Conservation (phyloP, 306 rosid genomes). For the Quercus aquifolioides region DNA sequence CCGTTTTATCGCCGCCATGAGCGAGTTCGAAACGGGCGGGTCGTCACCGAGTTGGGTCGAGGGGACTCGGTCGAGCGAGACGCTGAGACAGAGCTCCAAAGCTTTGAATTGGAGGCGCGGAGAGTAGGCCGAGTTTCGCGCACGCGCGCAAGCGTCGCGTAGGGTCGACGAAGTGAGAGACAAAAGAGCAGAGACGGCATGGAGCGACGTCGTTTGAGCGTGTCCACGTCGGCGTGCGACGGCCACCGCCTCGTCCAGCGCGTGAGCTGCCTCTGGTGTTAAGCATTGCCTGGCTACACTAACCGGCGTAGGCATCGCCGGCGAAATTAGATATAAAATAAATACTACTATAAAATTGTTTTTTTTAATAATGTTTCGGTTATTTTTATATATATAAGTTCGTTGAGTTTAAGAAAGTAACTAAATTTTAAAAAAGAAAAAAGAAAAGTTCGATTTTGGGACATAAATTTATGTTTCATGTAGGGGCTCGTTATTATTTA, state of each 20-base stretch:
- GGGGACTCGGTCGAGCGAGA: slow-evolving; percentile 78
- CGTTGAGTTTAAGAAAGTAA: background rate
- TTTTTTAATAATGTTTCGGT: too few relatives aligned
- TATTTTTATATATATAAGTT: background rate
- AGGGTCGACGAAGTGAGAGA: slow-evolving; percentile 62
- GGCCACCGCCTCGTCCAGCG: slow-evolving; percentile 84
- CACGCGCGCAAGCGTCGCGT: slow-evolving; percentile 83
- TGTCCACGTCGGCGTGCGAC: slow-evolving; percentile 93
- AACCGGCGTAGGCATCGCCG: slow-evolving; percentile 91
- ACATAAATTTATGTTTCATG: slow-evolving; percentile 7
- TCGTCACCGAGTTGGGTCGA: slow-evolving; percentile 54
- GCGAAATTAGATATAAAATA: slow-evolving; percentile 11
- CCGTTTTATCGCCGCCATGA: slow-evolving; percentile 96
- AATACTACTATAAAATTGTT: too few relatives aligned
- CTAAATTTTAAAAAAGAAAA: background rate
- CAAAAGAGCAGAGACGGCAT: slow-evolving; percentile 79
- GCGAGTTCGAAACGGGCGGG: slow-evolving; percentile 93
- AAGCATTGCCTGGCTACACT: slow-evolving; percentile 86
- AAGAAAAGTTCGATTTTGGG: background rate
- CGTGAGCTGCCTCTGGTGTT: slow-evolving; percentile 68
- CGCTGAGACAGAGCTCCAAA: slow-evolving; percentile 77
- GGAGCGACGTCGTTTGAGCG: slow-evolving; percentile 89
- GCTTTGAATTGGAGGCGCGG: slow-evolving; percentile 92
- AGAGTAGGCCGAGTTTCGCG: slow-evolving; percentile 75
- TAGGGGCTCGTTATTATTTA: slow-evolving; percentile 12